These are phyloP conservation scores for Trichoderma sp. DNA, from an alignment of 2,329 filamentous ascomycete genomes.

Conservation along the genomic window DNA sequence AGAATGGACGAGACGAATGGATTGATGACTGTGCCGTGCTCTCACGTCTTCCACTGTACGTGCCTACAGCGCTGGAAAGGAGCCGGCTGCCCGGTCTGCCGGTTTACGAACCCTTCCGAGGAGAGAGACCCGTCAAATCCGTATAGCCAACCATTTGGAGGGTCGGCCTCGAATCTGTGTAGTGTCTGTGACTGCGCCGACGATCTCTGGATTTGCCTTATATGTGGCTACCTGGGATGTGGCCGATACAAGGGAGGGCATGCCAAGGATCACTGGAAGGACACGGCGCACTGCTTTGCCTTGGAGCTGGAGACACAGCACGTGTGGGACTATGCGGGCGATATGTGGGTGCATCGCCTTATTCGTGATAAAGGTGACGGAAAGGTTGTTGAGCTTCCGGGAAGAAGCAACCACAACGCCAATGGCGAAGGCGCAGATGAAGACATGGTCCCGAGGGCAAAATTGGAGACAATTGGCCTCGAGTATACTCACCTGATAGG, in stretches of 20 bases:
- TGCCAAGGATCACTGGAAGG: constrained; percentile 89
- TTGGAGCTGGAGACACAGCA: constrained; percentile 92
- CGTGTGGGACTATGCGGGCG: constrained; percentile 96
- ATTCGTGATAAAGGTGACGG: constrained; percentile 92
- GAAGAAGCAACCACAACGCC: constrained; percentile 38
- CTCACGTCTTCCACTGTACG: constrained; percentile 96
- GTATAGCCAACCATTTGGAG: constrained; percentile 55
- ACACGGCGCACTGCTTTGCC: constrained; percentile 84
- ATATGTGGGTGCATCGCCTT: constrained; percentile 92
- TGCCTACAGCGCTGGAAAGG: constrained; percentile 97
- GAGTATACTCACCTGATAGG: constrained; percentile 95
- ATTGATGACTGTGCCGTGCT: constrained; percentile 90
- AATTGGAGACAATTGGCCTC: constrained; percentile 73
- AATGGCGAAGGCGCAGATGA: constrained; percentile 38
- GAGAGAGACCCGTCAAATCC: constrained; percentile 48
- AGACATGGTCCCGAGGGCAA: constrained; percentile 68
- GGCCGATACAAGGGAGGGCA: constrained; percentile 92
- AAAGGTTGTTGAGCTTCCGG: constrained; percentile 86
- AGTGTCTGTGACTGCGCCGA: constrained; percentile 73
- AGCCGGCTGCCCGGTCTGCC: constrained; percentile 88
- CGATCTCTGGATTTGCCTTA: constrained; percentile 93
- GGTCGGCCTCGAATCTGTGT: constrained; percentile 66
- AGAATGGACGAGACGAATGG: constrained; percentile 98
- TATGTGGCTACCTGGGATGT: constrained; percentile 89
- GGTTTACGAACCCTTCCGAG: constrained; percentile 65